Conservation (phyloP, 768 basidiomycete species). For the Sistotremastrum niveocremeum region DNA sequence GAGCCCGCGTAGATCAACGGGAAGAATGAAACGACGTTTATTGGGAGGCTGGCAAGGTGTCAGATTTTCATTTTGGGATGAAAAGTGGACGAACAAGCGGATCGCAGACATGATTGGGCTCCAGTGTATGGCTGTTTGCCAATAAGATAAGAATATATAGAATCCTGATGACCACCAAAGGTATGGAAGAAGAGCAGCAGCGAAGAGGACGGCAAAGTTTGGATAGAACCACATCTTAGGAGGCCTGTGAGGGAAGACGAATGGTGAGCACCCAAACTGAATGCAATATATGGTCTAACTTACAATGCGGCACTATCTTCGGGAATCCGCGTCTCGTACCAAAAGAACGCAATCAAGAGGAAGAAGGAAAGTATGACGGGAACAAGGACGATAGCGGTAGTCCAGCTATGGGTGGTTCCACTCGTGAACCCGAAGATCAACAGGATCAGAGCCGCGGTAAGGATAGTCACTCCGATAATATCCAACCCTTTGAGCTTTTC, state of each 20-base stretch:
- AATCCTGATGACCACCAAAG: conserved; percentile 3
- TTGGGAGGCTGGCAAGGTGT: conserved; percentile 6
- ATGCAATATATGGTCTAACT: conserved; percentile 3
- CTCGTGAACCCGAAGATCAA: conserved; percentile 5
- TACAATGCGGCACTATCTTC: conserved; percentile 29
- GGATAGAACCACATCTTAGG: not conserved
- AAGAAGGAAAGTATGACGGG: conserved; percentile 26
- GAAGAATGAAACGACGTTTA: conserved; percentile 25
- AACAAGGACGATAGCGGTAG: not conserved
- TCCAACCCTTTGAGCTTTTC: not conserved
- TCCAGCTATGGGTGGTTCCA: not conserved
- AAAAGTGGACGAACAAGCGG: too few relatives aligned
- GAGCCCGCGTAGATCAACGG: conserved; percentile 23
- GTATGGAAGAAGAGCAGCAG: not conserved
- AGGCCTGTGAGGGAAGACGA: too few relatives aligned
- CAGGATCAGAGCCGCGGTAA: conserved; percentile 2
- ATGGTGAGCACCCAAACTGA: too few relatives aligned
- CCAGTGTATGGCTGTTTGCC: not conserved
- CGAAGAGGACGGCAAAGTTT: conserved; percentile 1
- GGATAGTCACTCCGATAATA: conserved; percentile 1
- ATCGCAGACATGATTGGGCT: too few relatives aligned
- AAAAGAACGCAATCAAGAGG: conserved; percentile 30
- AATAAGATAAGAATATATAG: not conserved
- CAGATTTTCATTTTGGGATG: too few relatives aligned
- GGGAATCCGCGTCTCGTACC: conserved; percentile 32